phyloP scores from a whole-genome alignment of 2,329 filamentous ascomycete species.

The Gliomastix tumulicola region DNA sequence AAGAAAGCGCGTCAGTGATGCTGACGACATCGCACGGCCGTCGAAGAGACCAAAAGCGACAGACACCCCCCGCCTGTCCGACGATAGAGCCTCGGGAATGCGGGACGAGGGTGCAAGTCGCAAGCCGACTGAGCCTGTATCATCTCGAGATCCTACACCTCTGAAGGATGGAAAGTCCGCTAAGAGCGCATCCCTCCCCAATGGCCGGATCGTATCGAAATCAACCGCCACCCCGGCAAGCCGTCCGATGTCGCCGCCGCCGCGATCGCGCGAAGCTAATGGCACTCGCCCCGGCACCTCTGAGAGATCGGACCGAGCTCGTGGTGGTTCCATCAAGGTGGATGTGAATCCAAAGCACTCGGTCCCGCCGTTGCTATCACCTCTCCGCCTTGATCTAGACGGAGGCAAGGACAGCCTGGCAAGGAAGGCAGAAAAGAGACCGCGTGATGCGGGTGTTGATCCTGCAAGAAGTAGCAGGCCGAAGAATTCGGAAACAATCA shows the following conservation, averaged over 20 bases:
- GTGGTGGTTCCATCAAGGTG: slow-evolving; percentile 28
- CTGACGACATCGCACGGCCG: slow-evolving; percentile 33
- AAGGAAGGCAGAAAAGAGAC: slow-evolving; percentile 16
- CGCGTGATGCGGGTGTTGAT: neutral
- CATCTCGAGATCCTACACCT: slow-evolving; percentile 17
- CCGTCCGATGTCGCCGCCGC: slow-evolving; percentile 18
- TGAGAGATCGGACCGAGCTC: too few relatives aligned
- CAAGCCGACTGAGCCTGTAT: slow-evolving; percentile 19
- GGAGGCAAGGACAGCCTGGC: slow-evolving; percentile 22
- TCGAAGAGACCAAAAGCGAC: slow-evolving; percentile 32
- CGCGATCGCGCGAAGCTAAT: slow-evolving; percentile 29
- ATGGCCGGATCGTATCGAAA: slow-evolving; percentile 27
- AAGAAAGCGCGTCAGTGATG: slow-evolving; percentile 38
- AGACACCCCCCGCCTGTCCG: slow-evolving; percentile 12
- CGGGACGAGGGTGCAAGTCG: too few relatives aligned
- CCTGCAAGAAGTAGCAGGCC: slow-evolving; percentile 19
- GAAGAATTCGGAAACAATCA: slow-evolving; percentile 17
- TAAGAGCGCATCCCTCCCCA: slow-evolving; percentile 21
- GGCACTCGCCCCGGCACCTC: too few relatives aligned
- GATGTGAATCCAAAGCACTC: slow-evolving; percentile 28
- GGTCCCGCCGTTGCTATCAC: slow-evolving; percentile 47
- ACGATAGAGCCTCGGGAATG: too few relatives aligned
- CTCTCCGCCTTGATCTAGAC: slow-evolving; percentile 38
- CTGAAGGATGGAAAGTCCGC: slow-evolving; percentile 17
- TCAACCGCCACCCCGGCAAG: slow-evolving; percentile 11